Evolutionary conservation across 805 yeast species (phyloP), one percentile per base, ranked within the genome.

Genomic region (Cyberlindnera veronae): DNA sequence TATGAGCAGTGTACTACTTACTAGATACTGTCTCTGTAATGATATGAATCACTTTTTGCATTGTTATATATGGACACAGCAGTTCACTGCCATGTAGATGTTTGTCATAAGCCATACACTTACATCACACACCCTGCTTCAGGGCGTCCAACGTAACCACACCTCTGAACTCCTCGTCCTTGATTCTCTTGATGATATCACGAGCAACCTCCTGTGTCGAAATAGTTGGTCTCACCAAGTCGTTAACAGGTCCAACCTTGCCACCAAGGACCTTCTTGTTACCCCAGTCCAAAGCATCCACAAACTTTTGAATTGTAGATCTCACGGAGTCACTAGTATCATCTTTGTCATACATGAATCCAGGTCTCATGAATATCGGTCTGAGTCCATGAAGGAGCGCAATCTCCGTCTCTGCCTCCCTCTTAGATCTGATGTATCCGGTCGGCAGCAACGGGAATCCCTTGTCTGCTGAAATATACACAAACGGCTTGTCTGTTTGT

Each of bases 381-480:
- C 91, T 71, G 18, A 85, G 64, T 3, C 61, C 56, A n/a, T 67
- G 63, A 16, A 74, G 64, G 20, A 68, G 58, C 40, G 60, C 38
- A 16, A 78, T 59, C 49, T 76, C 81, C 18, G 60, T 59, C 57
- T 89, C 97, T 0, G 96, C 91, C 44, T 71, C 78, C 50, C 96
- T 66, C 53, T 89, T 89, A 17, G 93, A 78, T 9, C 71, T 68
- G 26, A 89, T 76, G 59, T 89, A 89, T 1, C 82, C 89, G 1
- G 64, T 53, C 1, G 93, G 91, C 6, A 84, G 63, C 17, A 81
- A 62, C 0, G 90, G 88, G 38, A 77, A 74, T 39, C 81, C 81
- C 35, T 69, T 63, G 50, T 86, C 95, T 1, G 96, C 96, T 0
- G 95, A 85, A 2, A 89, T 72, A 54, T 86, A 89, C 1, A 84